Conservation (phyloP, 2,329 filamentous ascomycete species). For the Beauveria sp. region DNA sequence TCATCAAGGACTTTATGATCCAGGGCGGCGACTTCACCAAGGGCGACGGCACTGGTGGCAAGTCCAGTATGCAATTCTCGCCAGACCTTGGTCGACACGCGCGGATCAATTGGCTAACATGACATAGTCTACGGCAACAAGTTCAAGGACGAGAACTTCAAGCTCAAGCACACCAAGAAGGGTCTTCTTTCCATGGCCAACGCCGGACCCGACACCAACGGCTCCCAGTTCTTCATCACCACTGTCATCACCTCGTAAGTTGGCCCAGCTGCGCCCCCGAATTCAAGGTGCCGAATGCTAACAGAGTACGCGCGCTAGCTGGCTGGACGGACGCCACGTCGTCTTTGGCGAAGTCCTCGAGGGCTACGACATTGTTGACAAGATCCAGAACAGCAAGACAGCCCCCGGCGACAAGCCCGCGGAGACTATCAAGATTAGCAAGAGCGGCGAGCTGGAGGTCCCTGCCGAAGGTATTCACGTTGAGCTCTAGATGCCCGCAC, state of each 20-base stretch:
- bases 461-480: slow-evolving; percentile 88
- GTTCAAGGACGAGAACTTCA: slow-evolving; percentile 90
- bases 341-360: slow-evolving; percentile 86
- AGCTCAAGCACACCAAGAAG: slow-evolving; percentile 84
- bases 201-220: slow-evolving; percentile 77
- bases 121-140: slow-evolving; percentile 71
- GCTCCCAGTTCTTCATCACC: slow-evolving; percentile 88
- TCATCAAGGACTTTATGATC: slow-evolving; percentile 89
- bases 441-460: slow-evolving; percentile 77
- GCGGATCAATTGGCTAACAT: slow-evolving; percentile 16
- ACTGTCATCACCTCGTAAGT: slow-evolving; percentile 67
- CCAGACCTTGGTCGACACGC: not conserved
- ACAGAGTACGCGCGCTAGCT: slow-evolving; percentile 35
- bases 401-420: slow-evolving; percentile 59
- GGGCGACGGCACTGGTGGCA: slow-evolving; percentile 74
- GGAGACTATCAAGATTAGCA: slow-evolving; percentile 65
- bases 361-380: slow-evolving; percentile 72
- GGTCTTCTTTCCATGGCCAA: slow-evolving; percentile 82
- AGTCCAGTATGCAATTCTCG: slow-evolving; percentile 58
- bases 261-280: not conserved
- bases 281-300: not conserved
- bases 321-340: slow-evolving; percentile 79
- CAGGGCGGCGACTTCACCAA: slow-evolving; percentile 85
- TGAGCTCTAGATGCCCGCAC: slow-evolving; percentile 60
- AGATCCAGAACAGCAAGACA: slow-evolving; percentile 68